Evolutionary conservation across 306 rosid genomes (phyloP).

Genomic region (Mucuna pruriens): DNA sequence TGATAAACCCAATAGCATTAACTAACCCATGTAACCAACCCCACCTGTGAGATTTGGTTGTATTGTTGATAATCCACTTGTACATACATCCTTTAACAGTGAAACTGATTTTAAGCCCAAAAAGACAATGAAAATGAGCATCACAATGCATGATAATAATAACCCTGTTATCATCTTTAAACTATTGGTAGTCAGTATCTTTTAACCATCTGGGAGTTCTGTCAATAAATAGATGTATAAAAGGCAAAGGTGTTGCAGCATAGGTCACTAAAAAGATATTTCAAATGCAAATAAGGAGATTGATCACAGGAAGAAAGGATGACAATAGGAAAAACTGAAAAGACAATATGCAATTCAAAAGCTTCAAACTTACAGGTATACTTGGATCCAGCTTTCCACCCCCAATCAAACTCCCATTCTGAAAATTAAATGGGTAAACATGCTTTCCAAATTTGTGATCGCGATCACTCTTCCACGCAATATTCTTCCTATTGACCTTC

Average conservation of each 20-base stretch:
- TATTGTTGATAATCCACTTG: neutral
- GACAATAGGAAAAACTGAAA: neutral
- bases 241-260: neutral
- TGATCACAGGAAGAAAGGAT: neutral
- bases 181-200: neutral
- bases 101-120: neutral
- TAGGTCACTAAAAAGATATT: slow-evolving; percentile 16
- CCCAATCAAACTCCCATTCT: slow-evolving; percentile 85
- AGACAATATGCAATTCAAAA: slow-evolving; percentile 24
- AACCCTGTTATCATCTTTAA: neutral
- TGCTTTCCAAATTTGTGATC: slow-evolving; percentile 85
- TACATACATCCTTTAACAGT: neutral
- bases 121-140: neutral
- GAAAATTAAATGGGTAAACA: slow-evolving; percentile 93
- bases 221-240: neutral
- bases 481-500: slow-evolving; percentile 80
- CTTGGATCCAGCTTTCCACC: slow-evolving; percentile 80
- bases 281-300: slow-evolving; percentile 5
- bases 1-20: neutral
- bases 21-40: neutral
- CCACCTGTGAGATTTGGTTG: neutral
- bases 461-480: slow-evolving; percentile 97
- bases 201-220: neutral
- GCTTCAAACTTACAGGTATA: slow-evolving; percentile 71
- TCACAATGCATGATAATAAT: neutral